Evolutionary conservation across 257 asterid species (phyloP).

Genomic region (Forsythia suspensa): DNA sequence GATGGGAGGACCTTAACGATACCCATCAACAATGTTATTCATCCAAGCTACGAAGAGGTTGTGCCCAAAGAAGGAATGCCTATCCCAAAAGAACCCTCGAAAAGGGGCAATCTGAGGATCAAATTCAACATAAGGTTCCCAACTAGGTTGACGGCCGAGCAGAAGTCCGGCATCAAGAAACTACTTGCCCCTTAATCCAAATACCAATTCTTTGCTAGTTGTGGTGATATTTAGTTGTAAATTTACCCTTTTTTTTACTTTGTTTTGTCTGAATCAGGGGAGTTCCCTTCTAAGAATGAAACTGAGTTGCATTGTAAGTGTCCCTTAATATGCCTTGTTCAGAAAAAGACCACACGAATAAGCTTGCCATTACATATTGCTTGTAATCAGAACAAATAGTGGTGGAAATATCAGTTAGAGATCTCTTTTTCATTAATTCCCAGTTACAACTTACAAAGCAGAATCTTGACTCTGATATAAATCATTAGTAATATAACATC

Average conservation of each 20-base stretch:
- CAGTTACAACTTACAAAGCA: not conserved
- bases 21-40: conserved; percentile 56
- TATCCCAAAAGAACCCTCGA: conserved; percentile 69
- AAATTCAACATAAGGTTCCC: conserved; percentile 79
- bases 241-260: not conserved
- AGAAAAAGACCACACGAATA: not conserved
- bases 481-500: too few species aligned
- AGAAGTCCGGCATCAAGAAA: conserved; percentile 79
- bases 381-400: not conserved
- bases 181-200: conserved; percentile 45
- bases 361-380: not conserved
- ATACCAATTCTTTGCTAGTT: not conserved
- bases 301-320: not conserved
- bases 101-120: conserved; percentile 71
- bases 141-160: conserved; percentile 65
- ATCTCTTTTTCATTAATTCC: not conserved
- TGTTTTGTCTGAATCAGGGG: not conserved
- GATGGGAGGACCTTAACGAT: conserved; percentile 73
- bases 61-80: conserved; percentile 92
- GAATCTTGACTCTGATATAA: too few species aligned
- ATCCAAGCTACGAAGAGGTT: conserved; percentile 76
- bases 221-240: not conserved
- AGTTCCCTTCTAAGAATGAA: not conserved
- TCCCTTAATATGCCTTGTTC: not conserved
- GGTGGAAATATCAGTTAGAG: not conserved